A percentile compares a stretch with the other conserved stretches of the same genome.
Conservation (phyloP, 1,284 basidiomycete species). For the Austroboletus novae-zelandiae region DNA sequence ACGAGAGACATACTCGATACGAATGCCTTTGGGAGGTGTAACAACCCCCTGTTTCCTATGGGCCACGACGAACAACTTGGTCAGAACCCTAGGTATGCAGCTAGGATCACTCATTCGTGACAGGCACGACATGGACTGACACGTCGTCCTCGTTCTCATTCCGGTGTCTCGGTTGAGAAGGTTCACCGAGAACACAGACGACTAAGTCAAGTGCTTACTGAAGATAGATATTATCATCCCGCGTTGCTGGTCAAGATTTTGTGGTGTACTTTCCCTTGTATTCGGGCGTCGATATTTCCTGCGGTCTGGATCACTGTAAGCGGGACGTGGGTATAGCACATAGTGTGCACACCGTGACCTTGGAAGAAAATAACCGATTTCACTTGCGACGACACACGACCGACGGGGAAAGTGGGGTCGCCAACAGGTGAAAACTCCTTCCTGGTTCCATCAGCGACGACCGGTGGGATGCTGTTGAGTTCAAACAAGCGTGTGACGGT, state of each 20-base stretch:
- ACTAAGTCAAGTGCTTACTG: constrained; percentile 46
- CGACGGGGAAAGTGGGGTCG: constrained; percentile 87
- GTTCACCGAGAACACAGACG: constrained; percentile 79
- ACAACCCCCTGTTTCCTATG: too few species aligned
- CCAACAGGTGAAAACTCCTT: constrained; percentile 85
- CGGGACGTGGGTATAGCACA: neutral
- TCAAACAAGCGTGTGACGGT: too few species aligned
- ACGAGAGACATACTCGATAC: too few species aligned
- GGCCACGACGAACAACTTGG: neutral
- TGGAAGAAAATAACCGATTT: constrained; percentile 62
- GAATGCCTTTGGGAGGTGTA: too few species aligned
- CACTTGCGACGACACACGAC: constrained; percentile 65
- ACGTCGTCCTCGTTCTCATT: constrained; percentile 69
- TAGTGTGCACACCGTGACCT: neutral
- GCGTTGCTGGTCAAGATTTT: constrained; percentile 46
- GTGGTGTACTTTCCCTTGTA: constrained; percentile 78
- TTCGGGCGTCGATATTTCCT: constrained; percentile 62
- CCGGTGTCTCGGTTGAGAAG: constrained; percentile 48
- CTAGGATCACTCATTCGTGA: constrained; percentile 72
- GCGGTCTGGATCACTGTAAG: constrained; percentile 41
- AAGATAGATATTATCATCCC: constrained; percentile 46
- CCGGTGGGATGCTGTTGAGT: constrained; percentile 39
- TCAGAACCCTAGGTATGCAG: constrained; percentile 1
- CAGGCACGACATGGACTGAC: constrained; percentile 74
- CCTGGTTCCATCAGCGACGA: constrained; percentile 86